phyloP scores from a whole-genome alignment of 2,329 filamentous ascomycete genomes.

The Botrytis paeoniae region DNA sequence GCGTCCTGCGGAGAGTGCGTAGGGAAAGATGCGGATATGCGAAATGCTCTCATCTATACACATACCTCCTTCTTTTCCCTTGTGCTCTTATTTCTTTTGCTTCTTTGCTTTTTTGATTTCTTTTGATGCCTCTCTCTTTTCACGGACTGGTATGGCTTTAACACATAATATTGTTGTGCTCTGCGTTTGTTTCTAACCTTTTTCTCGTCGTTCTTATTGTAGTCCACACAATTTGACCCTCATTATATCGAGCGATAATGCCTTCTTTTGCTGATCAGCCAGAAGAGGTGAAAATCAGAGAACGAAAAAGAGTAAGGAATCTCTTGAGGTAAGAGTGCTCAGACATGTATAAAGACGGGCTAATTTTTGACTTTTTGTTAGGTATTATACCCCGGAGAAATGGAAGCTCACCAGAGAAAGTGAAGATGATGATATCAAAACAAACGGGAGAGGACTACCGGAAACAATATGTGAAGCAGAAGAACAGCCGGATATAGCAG shows the following conservation, averaged over 20 bases:
- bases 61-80: neutral
- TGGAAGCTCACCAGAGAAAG: conserved; percentile 3
- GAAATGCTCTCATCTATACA: neutral
- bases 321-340: conserved; percentile 7
- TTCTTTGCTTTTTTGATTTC: neutral
- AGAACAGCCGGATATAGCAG: neutral
- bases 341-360: neutral
- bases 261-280: neutral
- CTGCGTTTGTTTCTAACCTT: neutral
- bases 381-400: conserved; percentile 21
- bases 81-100: neutral
- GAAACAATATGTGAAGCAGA: neutral
- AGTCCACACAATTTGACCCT: neutral
- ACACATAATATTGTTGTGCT: neutral
- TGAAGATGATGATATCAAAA: neutral
- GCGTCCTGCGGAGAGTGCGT: neutral
- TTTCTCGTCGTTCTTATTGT: neutral
- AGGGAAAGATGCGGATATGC: neutral
- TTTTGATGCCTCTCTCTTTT: neutral
- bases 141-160: too few species aligned
- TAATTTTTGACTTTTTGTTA: neutral
- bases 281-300: neutral
- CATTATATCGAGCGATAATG: neutral
- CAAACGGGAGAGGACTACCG: neutral
- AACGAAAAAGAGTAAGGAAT: conserved; percentile 18